phyloP scores from a whole-genome alignment of 2,329 filamentous ascomycete genomes.

The Cladophialophora exuberans region DNA sequence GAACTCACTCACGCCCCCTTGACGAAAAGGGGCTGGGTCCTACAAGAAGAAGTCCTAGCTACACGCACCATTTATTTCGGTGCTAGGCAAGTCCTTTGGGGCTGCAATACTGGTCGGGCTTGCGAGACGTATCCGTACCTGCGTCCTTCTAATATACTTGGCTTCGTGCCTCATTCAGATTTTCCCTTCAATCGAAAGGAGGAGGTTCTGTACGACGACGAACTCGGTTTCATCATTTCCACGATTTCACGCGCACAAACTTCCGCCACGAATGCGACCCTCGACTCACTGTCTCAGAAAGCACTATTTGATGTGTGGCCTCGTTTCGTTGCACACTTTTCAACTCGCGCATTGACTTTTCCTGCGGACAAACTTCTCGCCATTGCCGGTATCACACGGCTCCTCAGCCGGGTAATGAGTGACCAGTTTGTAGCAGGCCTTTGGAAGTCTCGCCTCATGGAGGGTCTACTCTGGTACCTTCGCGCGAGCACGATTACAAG shows the following conservation, averaged over 20 bases:
- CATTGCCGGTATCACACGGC: conserved; percentile 24
- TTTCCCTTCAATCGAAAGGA: conserved; percentile 9
- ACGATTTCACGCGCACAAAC: conserved; percentile 1
- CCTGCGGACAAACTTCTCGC: conserved; percentile 27
- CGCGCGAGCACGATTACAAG: conserved; percentile 8
- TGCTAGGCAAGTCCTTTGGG: conserved; percentile 42
- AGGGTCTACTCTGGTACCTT: conserved; percentile 21
- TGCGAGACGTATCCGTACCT: conserved; percentile 21
- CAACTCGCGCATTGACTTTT: conserved; percentile 22
- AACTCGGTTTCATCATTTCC: conserved; percentile 15
- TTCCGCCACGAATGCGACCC: neutral
- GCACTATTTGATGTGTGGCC: conserved; percentile 16
- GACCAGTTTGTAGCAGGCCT: conserved; percentile 19
- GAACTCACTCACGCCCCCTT: conserved; percentile 32
- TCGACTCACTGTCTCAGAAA: neutral
- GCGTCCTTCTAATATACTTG: too few relatives aligned
- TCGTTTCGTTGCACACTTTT: conserved; percentile 20
- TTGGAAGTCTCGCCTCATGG: conserved; percentile 14
- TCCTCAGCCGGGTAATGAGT: conserved; percentile 15
- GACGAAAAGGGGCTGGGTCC: conserved; percentile 44
- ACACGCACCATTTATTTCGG: conserved; percentile 45
- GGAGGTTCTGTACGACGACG: conserved; percentile 15
- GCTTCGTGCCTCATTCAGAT: neutral
- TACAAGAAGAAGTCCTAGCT: conserved; percentile 46
- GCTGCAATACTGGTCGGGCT: conserved; percentile 35